Conservation (phyloP, 1,284 basidiomycete genomes). For the Coniophora puteana region DNA sequence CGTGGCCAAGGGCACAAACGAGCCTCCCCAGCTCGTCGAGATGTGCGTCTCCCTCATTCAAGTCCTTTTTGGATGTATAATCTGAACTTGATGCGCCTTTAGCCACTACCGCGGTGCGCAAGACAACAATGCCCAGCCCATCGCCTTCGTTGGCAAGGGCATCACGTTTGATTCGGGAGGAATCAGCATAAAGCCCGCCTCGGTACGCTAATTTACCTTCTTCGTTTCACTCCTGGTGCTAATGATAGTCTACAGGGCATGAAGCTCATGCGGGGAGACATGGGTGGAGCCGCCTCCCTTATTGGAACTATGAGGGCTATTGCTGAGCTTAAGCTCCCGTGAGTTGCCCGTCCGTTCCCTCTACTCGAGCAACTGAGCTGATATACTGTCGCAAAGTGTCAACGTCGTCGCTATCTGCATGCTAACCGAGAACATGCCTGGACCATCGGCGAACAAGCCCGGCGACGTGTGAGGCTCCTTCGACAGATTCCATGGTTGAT, state of each 20-base stretch:
- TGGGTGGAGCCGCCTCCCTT: constrained; percentile 85
- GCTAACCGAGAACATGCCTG: constrained; percentile 86
- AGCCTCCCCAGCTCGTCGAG: constrained; percentile 87
- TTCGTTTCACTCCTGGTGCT: not conserved
- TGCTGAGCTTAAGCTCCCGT: constrained; percentile 79
- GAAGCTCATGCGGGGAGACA: constrained; percentile 82
- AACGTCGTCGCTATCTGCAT: constrained; percentile 75
- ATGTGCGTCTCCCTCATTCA: constrained; percentile 47
- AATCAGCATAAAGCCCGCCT: constrained; percentile 78
- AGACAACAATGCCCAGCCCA: constrained; percentile 50
- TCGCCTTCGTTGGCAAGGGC: constrained; percentile 86
- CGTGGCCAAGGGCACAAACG: constrained; percentile 78
- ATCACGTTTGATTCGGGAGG: constrained; percentile 90
- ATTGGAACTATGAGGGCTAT: constrained; percentile 73
- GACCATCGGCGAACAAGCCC: constrained; percentile 83
- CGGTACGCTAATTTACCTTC: constrained; percentile 43
- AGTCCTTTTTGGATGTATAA: not conserved
- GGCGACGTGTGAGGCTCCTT: constrained; percentile 63
- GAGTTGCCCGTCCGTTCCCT: constrained; percentile 21
- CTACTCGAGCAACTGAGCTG: too few relatives aligned
- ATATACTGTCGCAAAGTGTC: constrained; percentile 44
- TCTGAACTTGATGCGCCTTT: constrained; percentile 5
- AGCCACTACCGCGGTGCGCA: constrained; percentile 81
- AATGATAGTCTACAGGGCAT: constrained; percentile 47
- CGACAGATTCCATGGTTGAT: not conserved